A percentile compares a stretch with the other conserved stretches of the same genome.
These are phyloP conservation scores for Asterochloris sp. DNA, from an alignment of 139 green algal species.

Conservation along the genomic window DNA sequence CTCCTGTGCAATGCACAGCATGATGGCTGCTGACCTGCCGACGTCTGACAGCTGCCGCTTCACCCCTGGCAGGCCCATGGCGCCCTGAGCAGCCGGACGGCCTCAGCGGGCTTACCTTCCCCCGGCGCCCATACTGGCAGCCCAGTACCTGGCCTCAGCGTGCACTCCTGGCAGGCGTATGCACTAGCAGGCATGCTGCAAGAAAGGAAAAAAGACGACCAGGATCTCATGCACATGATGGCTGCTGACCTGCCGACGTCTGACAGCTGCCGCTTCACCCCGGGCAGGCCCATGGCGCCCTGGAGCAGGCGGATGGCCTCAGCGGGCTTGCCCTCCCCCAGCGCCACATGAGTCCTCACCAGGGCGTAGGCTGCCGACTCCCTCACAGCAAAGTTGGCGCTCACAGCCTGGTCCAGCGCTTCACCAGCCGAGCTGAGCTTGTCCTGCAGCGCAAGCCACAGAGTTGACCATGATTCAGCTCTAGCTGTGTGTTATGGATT, in stretches of 20 bases:
- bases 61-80: slow-evolving; percentile 58
- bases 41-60: slow-evolving; percentile 25
- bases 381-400: slow-evolving; percentile 51
- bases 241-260: slow-evolving; percentile 10
- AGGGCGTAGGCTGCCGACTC: slow-evolving; percentile 62
- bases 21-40: not conserved
- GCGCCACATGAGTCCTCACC: slow-evolving; percentile 48
- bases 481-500: not conserved
- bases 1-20: no score
- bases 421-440: slow-evolving; percentile 31
- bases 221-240: no score
- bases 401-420: slow-evolving; percentile 54
- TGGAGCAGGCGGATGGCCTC: slow-evolving; percentile 62
- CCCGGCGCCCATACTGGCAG: no score
- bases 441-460: slow-evolving; percentile 10
- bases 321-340: slow-evolving; percentile 44
- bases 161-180: no score
- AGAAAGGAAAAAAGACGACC: no score
- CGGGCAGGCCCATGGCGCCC: slow-evolving; percentile 50
- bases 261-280: slow-evolving; percentile 38
- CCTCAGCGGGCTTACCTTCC: slow-evolving; percentile 49
- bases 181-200: no score
- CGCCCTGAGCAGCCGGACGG: slow-evolving; percentile 52
- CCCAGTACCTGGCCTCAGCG: no score
- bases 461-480: not conserved